Conservation (phyloP, 441 rosid genomes). For the Theobroma grandiflorum region DNA sequence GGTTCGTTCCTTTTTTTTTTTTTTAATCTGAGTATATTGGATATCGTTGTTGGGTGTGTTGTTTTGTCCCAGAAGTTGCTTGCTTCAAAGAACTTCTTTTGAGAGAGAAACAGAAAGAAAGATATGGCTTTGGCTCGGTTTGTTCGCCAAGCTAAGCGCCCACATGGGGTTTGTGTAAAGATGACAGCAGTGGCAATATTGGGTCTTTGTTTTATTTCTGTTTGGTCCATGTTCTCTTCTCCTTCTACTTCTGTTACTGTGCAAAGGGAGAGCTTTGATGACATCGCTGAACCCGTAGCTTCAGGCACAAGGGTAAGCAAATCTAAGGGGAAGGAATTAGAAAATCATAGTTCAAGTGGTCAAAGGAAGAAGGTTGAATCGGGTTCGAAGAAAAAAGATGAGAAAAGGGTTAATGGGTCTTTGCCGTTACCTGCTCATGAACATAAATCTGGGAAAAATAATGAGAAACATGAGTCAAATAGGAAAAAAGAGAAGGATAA, state of each 20-base stretch:
- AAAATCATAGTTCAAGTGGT: conserved; percentile 38
- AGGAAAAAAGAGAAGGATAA: conserved; percentile 47
- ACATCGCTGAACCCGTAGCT: conserved; percentile 79
- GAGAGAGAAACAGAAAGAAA: conserved; percentile 35
- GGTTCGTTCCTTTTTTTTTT: background rate
- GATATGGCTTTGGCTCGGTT: conserved; percentile 73
- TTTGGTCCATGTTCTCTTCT: conserved; percentile 82
- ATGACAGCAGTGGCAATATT: conserved; percentile 71
- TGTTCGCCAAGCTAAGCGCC: conserved; percentile 81
- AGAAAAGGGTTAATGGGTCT: conserved; percentile 49
- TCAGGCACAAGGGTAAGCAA: conserved; percentile 42
- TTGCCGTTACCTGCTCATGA: conserved; percentile 43
- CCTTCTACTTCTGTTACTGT: conserved; percentile 70
- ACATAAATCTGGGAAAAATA: conserved; percentile 58
- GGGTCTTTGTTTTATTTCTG: conserved; percentile 85
- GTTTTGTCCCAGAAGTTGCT: conserved; percentile 22
- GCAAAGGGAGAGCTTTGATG: conserved; percentile 89
- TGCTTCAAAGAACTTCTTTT: conserved; percentile 9
- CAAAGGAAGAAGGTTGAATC: conserved; percentile 45
- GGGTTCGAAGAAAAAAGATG: conserved; percentile 48
- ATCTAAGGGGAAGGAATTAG: conserved; percentile 31
- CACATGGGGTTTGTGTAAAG: conserved; percentile 76
- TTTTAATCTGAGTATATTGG: background rate
- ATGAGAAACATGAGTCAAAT: conserved; percentile 43
- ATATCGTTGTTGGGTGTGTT: conserved; percentile 14